Percentiles rank a stretch among this genome's conserved stretches.
Evolutionary conservation across 2,329 filamentous ascomycete genomes (phyloP).

Genomic region (Magnaporthales sp.): DNA sequence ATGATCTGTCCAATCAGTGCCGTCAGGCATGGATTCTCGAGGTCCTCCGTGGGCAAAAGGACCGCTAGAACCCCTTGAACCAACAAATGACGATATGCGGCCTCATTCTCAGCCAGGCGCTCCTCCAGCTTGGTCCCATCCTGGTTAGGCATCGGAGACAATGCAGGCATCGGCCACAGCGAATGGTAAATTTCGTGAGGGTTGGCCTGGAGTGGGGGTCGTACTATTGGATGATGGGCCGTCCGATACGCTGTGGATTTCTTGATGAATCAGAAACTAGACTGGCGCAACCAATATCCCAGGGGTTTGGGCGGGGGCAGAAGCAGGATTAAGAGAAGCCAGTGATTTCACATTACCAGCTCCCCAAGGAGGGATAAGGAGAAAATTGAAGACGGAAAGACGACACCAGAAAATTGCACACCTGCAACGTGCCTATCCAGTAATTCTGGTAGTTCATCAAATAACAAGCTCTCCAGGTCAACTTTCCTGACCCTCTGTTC

Average conservation of each 20-base stretch:
- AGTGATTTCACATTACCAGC: slow-evolving; percentile 10
- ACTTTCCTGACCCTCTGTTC: slow-evolving; percentile 79
- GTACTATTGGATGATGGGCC: slow-evolving; percentile 49
- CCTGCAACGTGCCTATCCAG: slow-evolving; percentile 73
- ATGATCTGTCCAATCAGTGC: slow-evolving; percentile 80
- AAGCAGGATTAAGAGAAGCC: not conserved
- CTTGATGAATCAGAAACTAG: slow-evolving; percentile 1
- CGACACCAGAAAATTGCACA: slow-evolving; percentile 23
- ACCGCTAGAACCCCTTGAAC: slow-evolving; percentile 74
- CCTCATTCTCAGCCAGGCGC: slow-evolving; percentile 65
- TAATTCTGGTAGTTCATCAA: slow-evolving; percentile 82
- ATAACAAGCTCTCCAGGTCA: slow-evolving; percentile 71
- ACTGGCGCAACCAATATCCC: not conserved
- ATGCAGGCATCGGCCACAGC: slow-evolving; percentile 68
- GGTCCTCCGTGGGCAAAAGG: slow-evolving; percentile 83
- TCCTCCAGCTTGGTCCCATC: slow-evolving; percentile 37
- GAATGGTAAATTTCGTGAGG: slow-evolving; percentile 72
- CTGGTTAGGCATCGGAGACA: slow-evolving; percentile 64
- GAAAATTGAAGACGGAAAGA: not conserved
- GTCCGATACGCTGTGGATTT: slow-evolving; percentile 58
- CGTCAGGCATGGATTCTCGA: slow-evolving; percentile 79
- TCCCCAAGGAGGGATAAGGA: slow-evolving; percentile 6
- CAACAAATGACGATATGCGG: slow-evolving; percentile 78
- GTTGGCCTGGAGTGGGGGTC: slow-evolving; percentile 51
- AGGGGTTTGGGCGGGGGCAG: not conserved